Conservation (phyloP, 148 eudicot genomes). For the Euryodendron excelsum region DNA sequence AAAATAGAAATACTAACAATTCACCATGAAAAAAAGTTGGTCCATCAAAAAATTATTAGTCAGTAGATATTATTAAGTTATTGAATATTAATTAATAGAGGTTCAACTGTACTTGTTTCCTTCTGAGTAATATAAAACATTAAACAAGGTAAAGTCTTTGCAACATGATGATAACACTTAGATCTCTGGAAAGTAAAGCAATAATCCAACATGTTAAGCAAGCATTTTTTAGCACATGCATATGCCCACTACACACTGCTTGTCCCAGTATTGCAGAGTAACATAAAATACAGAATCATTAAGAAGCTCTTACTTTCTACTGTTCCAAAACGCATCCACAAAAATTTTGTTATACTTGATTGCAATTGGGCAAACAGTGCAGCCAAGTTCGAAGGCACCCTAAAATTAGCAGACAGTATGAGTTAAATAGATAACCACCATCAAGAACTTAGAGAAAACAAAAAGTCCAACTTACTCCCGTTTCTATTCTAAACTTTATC, state of each 20-base stretch:
- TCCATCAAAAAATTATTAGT: no score
- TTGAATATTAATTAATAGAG: no score
- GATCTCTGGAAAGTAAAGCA: neutral
- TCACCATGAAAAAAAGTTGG: no score
- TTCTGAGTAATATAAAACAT: neutral
- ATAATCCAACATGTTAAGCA: neutral
- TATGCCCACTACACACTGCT: neutral
- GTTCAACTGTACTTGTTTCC: neutral
- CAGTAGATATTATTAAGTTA: no score
- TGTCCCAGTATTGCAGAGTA: neutral
- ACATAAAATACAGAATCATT: constrained; percentile 1
- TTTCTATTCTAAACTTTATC: neutral
- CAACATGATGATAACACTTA: no score
- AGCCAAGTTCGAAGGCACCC: constrained; percentile 98
- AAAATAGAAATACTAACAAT: no score
- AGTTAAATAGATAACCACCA: constrained; percentile 5
- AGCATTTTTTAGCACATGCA: neutral
- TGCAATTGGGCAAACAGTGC: constrained; percentile 93
- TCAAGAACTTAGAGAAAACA: constrained; percentile 6
- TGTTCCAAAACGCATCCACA: constrained; percentile 99
- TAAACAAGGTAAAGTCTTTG: neutral
- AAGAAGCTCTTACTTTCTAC: constrained; percentile 69
- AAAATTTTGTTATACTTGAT: constrained; percentile 98
- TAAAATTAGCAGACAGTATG: constrained; percentile 20
- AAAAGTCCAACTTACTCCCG: constrained; percentile 6